phyloP scores from a whole-genome alignment of 352 stramenopile genomes.

The Phytophthora meadii region DNA sequence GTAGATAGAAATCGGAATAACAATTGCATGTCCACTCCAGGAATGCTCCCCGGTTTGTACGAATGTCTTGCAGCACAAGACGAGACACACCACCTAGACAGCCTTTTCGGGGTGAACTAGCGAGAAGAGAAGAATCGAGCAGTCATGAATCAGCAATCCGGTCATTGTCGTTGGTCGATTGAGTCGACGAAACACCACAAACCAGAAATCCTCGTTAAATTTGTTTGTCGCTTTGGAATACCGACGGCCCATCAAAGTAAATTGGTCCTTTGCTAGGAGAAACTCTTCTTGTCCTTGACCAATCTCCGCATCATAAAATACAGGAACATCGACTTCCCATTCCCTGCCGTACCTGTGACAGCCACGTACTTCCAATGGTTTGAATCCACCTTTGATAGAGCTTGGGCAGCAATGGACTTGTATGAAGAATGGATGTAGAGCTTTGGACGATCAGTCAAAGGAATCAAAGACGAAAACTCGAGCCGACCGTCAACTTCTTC shows the following conservation, averaged over 20 bases:
- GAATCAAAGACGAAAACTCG: slow-evolving; percentile 31
- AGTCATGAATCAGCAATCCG: too few species aligned
- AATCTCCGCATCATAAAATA: slow-evolving; percentile 48
- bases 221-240: too few species aligned
- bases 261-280: slow-evolving; percentile 10
- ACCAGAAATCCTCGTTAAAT: too few species aligned
- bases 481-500: slow-evolving; percentile 2
- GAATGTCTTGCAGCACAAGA: slow-evolving; percentile 36
- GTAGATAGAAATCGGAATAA: slow-evolving; percentile 37
- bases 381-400: slow-evolving; percentile 28
- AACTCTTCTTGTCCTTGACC: slow-evolving; percentile 38
- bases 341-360: slow-evolving; percentile 37
- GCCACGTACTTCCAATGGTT: slow-evolving; percentile 37
- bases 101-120: neutral
- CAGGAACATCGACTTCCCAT: slow-evolving; percentile 46
- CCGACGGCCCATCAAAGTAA: slow-evolving; percentile 45
- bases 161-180: too few species aligned
- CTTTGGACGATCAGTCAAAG: slow-evolving; percentile 3
- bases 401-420: too few species aligned
- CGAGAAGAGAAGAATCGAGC: too few species aligned
- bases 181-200: too few species aligned
- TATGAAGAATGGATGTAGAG: slow-evolving; percentile 41
- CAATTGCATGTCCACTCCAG: slow-evolving; percentile 21
- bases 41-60: slow-evolving; percentile 20
- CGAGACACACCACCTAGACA: slow-evolving; percentile 38